A percentile compares a stretch with the other conserved stretches of the same genome.
These are phyloP conservation scores for Gynostemma pentaphyllum DNA, from an alignment of 306 rosid species.

Conservation along the genomic window DNA sequence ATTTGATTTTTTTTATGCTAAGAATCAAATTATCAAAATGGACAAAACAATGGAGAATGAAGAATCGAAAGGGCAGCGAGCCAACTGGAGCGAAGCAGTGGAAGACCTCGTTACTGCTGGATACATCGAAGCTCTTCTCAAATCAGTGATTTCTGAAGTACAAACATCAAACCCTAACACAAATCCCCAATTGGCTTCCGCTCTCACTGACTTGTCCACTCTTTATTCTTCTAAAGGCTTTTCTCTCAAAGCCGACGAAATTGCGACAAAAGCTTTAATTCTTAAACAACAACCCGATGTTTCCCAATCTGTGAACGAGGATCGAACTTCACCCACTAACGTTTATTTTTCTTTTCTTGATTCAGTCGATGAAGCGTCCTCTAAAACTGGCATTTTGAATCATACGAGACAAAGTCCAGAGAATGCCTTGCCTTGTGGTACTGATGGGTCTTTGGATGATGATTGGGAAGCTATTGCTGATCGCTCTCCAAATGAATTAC, in stretches of 20 bases:
- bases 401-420: conserved; percentile 9
- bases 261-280: conserved; percentile 35
- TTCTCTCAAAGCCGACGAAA: conserved; percentile 46
- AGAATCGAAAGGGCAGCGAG: not conserved
- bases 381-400: conserved; percentile 17
- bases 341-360: conserved; percentile 11
- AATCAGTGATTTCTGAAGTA: conserved; percentile 34
- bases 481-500: conserved; percentile 48
- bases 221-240: conserved; percentile 56
- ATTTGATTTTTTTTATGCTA: no score
- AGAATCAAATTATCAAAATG: no score
- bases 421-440: conserved; percentile 12
- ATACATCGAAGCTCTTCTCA: conserved; percentile 40
- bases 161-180: conserved; percentile 18
- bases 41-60: conserved; percentile 25
- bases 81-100: conserved; percentile 60
- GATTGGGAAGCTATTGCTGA: conserved; percentile 98
- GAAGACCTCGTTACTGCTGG: conserved; percentile 52
- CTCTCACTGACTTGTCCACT: conserved; percentile 47
- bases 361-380: conserved; percentile 6
- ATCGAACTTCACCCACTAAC: not conserved
- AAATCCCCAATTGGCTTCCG: conserved; percentile 37
- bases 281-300: conserved; percentile 20
- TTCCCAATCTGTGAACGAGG: conserved; percentile 16
- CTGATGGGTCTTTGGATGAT: conserved; percentile 37